Evolutionary conservation across 2,329 filamentous ascomycete genomes (phyloP).

Genomic region (Paraconiothyrium sp.): DNA sequence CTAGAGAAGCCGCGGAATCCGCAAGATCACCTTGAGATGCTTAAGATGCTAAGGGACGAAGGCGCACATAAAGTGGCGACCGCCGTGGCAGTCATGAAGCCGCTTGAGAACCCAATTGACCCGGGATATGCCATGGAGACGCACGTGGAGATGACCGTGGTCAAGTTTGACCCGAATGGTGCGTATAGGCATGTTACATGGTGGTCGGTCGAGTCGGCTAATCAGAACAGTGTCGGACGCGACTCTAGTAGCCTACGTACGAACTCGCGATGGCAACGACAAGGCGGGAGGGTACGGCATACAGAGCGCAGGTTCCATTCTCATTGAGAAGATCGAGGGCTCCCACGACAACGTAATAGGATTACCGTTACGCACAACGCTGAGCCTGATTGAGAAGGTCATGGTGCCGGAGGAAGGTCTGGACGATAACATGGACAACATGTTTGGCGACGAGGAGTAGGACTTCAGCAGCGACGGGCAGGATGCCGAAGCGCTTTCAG

Average conservation of each 20-base stretch:
- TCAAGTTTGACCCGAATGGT: slow-evolving; percentile 79
- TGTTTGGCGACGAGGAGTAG: slow-evolving; percentile 17
- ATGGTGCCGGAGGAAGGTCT: slow-evolving; percentile 70
- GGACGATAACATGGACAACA: slow-evolving; percentile 46
- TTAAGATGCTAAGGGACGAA: slow-evolving; percentile 81
- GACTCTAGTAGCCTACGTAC: slow-evolving; percentile 80
- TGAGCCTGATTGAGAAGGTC: slow-evolving; percentile 89
- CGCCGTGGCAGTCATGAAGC: slow-evolving; percentile 82
- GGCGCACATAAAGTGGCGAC: slow-evolving; percentile 84
- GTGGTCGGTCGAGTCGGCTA: not conserved
- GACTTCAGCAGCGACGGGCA: not conserved
- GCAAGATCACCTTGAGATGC: slow-evolving; percentile 83
- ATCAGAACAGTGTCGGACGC: slow-evolving; percentile 72
- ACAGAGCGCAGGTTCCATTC: slow-evolving; percentile 84
- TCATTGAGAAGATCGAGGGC: slow-evolving; percentile 90
- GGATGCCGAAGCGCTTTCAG: not conserved
- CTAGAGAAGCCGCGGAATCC: slow-evolving; percentile 90
- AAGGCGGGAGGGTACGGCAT: slow-evolving; percentile 97
- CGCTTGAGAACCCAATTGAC: slow-evolving; percentile 78
- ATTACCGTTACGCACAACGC: slow-evolving; percentile 78
- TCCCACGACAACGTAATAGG: slow-evolving; percentile 95
- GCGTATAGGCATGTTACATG: slow-evolving; percentile 7
- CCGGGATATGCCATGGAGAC: slow-evolving; percentile 87
- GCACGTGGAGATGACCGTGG: slow-evolving; percentile 88
- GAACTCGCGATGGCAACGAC: slow-evolving; percentile 89